Evolutionary conservation across 2,329 filamentous ascomycete species (phyloP), one percentile per base, ranked within the genome.

Genomic region (Colletotrichum sansevieriae): DNA sequence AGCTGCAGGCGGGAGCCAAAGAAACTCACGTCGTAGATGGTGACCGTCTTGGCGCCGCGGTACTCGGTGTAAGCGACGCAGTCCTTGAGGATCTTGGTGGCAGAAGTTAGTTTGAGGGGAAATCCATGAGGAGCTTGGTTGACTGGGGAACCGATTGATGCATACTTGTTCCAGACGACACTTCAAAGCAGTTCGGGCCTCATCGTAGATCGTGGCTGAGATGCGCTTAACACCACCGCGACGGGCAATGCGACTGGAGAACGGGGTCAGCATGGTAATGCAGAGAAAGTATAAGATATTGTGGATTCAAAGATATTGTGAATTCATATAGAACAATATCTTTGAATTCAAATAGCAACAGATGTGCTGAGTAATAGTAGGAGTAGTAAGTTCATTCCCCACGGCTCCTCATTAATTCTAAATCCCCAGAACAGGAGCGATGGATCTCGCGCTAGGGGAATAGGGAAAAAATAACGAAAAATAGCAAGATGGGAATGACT

Each of bases 161-260:
- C 79, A 39, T 80, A 90, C 88, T 33, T 71, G 71, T 5, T 79
- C 72, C 0, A 95, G 78, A 0, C 84, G 81, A 0, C 73, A 69
- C 22, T 83, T 87, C 1, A 95, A 60, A 0, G 83, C 87, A 0
- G 4, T 18, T 0, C 92, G 82, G 0, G 84, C 77, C 0, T 92
- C 90, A 0, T 89, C 83, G 73, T 95, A 95, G 3, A 94, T 90
- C 0, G 52, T 71, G 0, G 76, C 85, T 0, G 89, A 90, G 9
- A 95, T 93, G 0, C 92, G 83, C 76, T 94, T 94, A 0, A 95
- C 90, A 0, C 92, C 92, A 1, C 92, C 92, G 7, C 92, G 88
- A 6, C 92, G 87, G 1, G 92, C 92, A 0, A 95, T 79, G 46
- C 92, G 90, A 72, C 91, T 90, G 66, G 3, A 3, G 7, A 44